These are phyloP conservation scores for Viola pubescens DNA, from an alignment of 441 rosid species.

Conservation along the genomic window DNA sequence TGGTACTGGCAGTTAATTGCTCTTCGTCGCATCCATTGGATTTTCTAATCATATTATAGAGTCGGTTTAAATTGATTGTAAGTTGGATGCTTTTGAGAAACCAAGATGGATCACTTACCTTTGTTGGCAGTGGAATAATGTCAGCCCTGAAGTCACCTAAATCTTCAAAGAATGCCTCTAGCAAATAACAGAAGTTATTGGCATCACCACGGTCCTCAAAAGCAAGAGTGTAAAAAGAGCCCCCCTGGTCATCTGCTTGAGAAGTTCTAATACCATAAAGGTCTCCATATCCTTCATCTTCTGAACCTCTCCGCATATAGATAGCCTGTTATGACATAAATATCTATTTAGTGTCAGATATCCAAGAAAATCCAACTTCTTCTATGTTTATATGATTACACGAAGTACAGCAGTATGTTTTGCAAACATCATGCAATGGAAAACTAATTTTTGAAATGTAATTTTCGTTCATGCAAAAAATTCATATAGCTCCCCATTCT, in stretches of 20 bases:
- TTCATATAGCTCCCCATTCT: too few relatives aligned
- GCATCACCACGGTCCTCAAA: slow-evolving; percentile 81
- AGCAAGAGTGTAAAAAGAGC: slow-evolving; percentile 40
- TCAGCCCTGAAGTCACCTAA: slow-evolving; percentile 52
- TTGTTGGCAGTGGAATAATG: slow-evolving; percentile 48
- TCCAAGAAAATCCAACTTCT: too few relatives aligned
- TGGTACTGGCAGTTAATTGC: too few relatives aligned
- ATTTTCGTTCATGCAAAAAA: not conserved
- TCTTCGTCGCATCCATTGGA: too few relatives aligned
- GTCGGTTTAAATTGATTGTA: not conserved
- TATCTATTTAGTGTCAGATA: not conserved
- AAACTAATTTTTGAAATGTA: not conserved
- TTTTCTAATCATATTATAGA: not conserved
- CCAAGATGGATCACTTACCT: slow-evolving; percentile 35
- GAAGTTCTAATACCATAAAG: slow-evolving; percentile 39
- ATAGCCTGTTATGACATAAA: slow-evolving; percentile 40
- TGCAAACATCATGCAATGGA: not conserved
- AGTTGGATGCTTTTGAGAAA: slow-evolving; percentile 3
- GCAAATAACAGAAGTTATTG: slow-evolving; percentile 62
- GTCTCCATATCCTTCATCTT: slow-evolving; percentile 48
- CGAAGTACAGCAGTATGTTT: too few relatives aligned
- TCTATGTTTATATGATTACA: too few relatives aligned
- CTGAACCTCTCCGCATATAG: slow-evolving; percentile 52
- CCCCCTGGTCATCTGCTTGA: slow-evolving; percentile 20
- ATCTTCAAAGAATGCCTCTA: slow-evolving; percentile 59